Evolutionary conservation across 768 basidiomycete species (phyloP).

Genomic region (Psilocybe tampanensis): DNA sequence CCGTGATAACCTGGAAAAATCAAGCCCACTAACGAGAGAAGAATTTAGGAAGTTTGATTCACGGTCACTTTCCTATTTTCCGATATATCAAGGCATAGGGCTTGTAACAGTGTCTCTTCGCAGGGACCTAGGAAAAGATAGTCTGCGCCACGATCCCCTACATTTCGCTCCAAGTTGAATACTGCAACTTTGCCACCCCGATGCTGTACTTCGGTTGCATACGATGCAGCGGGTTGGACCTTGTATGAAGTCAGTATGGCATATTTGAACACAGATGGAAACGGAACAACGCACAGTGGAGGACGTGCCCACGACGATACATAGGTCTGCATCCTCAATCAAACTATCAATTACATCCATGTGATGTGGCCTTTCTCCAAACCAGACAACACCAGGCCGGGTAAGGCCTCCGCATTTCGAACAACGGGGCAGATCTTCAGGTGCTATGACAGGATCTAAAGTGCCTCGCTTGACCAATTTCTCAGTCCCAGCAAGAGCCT

Average conservation of each 20-base stretch:
- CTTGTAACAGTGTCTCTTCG: constrained; percentile 45
- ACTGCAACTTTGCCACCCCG: constrained; percentile 43
- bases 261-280: not conserved
- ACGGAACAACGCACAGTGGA: constrained; percentile 40
- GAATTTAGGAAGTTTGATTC: not conserved
- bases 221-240: constrained; percentile 48
- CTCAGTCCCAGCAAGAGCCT: constrained; percentile 47
- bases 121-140: constrained; percentile 55
- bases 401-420: constrained; percentile 42
- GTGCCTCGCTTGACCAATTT: constrained; percentile 32
- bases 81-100: constrained; percentile 31
- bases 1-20: too few relatives aligned
- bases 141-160: constrained; percentile 43
- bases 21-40: too few relatives aligned
- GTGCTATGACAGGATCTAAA: constrained; percentile 39
- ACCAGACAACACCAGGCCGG: constrained; percentile 63
- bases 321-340: constrained; percentile 49
- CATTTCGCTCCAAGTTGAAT: constrained; percentile 38
- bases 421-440: constrained; percentile 45
- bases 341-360: constrained; percentile 42
- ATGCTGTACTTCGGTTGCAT: constrained; percentile 32
- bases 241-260: constrained; percentile 13
- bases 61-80: constrained; percentile 15
- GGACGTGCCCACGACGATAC: constrained; percentile 58
- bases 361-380: constrained; percentile 46